These are phyloP conservation scores for Nakataea oryzae DNA, from an alignment of 2,329 filamentous ascomycete species.

Conservation along the genomic window DNA sequence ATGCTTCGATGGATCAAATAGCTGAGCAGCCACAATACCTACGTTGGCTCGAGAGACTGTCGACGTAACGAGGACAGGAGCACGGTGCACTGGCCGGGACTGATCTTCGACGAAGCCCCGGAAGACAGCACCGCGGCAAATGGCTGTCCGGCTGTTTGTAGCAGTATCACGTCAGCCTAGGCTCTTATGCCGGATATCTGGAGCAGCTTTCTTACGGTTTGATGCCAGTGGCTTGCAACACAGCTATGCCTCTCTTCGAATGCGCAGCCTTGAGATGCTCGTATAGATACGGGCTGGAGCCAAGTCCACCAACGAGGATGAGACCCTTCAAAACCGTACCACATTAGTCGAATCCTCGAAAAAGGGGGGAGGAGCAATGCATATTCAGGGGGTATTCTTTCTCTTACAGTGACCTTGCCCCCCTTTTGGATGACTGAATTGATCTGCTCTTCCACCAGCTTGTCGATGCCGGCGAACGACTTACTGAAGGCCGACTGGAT, in stretches of 20 bases:
- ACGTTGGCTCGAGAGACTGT: slow-evolving; percentile 9
- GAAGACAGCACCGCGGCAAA: slow-evolving; percentile 12
- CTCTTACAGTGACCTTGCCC: slow-evolving; percentile 13
- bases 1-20: slow-evolving; percentile 4
- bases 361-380: no score
- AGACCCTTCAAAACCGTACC: slow-evolving; percentile 17
- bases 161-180: neutral
- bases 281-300: slow-evolving; percentile 19
- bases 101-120: slow-evolving; percentile 2
- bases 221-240: neutral
- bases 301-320: slow-evolving; percentile 28
- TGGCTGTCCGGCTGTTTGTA: slow-evolving; percentile 11
- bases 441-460: slow-evolving; percentile 16
- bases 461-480: slow-evolving; percentile 1
- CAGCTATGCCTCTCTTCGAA: neutral
- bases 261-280: slow-evolving; percentile 8
- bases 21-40: slow-evolving; percentile 1
- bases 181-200: neutral
- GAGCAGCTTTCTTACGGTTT: neutral
- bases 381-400: slow-evolving; percentile 13
- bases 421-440: slow-evolving; percentile 3
- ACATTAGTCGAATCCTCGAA: no score
- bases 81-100: neutral
- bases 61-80: slow-evolving; percentile 4
- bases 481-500: neutral